These are phyloP conservation scores for Penicillium mononematosum DNA, from an alignment of 495 filamentous ascomycete species.

Conservation along the genomic window DNA sequence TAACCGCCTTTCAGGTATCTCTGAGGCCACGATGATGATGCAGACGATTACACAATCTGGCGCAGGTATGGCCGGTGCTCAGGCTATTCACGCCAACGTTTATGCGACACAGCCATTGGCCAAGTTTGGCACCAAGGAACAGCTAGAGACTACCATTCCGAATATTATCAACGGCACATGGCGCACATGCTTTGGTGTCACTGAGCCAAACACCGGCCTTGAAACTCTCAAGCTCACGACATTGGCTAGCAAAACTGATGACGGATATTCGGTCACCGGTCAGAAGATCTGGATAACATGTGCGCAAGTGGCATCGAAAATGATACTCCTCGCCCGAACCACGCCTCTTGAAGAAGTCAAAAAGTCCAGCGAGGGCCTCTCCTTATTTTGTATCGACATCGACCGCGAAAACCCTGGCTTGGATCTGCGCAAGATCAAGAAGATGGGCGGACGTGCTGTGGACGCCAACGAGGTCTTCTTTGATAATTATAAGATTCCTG, in stretches of 20 bases:
- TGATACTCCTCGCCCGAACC: conserved; percentile 76
- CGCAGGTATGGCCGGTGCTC: conserved; percentile 75
- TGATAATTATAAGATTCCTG: conserved; percentile 64
- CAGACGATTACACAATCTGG: conserved; percentile 77
- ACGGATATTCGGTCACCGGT: conserved; percentile 61
- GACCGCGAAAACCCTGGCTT: conserved; percentile 55
- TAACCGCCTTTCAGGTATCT: conserved; percentile 47
- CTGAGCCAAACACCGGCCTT: conserved; percentile 65
- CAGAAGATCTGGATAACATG: conserved; percentile 86
- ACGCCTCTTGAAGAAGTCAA: conserved; percentile 62
- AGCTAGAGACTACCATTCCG: conserved; percentile 60
- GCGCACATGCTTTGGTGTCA: conserved; percentile 72
- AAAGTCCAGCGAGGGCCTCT: conserved; percentile 68
- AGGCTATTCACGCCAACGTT: conserved; percentile 73
- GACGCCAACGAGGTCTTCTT: conserved; percentile 86
- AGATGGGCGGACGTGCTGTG: conserved; percentile 78
- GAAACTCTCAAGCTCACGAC: conserved; percentile 71
- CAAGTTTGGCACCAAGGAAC: conserved; percentile 62
- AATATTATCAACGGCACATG: conserved; percentile 66
- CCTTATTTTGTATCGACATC: conserved; percentile 74
- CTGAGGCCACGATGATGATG: conserved; percentile 82
- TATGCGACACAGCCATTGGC: conserved; percentile 77
- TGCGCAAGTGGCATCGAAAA: conserved; percentile 72
- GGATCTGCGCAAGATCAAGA: conserved; percentile 68
- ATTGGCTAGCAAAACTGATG: conserved; percentile 47